Percentiles rank a stretch among this genome's conserved stretches.
Evolutionary conservation across 805 yeast species (phyloP).

Genomic region (Candida dajiaensis): DNA sequence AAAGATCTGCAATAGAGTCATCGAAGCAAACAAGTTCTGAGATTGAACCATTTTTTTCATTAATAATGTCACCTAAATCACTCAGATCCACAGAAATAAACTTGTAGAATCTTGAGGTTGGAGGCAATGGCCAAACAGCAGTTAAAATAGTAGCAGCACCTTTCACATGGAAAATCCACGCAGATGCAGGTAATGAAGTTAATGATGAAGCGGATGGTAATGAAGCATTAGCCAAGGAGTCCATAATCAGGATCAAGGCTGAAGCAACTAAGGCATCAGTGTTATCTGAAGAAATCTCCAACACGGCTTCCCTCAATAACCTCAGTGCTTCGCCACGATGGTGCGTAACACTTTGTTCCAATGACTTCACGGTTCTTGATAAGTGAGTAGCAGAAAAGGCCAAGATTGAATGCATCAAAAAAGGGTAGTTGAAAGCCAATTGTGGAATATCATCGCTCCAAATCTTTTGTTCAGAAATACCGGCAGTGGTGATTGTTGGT

Average conservation of each 20-base stretch:
- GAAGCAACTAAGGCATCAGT: conserved; percentile 93
- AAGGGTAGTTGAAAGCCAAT: conserved; percentile 82
- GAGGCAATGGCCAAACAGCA: conserved; percentile 91
- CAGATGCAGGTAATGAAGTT: conserved; percentile 76
- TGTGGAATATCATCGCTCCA: conserved; percentile 88
- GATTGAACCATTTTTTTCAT: conserved; percentile 31
- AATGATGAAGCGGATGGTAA: conserved; percentile 25
- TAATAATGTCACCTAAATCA: conserved; percentile 67
- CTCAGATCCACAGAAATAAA: conserved; percentile 83
- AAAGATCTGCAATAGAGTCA: conserved; percentile 74
- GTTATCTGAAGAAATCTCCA: conserved; percentile 75
- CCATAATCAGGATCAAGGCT: conserved; percentile 85
- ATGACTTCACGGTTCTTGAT: conserved; percentile 66
- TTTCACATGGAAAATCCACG: conserved; percentile 95
- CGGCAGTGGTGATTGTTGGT: conserved; percentile 84
- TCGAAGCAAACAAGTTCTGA: conserved; percentile 79
- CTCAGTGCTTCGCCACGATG: conserved; percentile 87
- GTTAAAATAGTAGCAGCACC: conserved; percentile 95
- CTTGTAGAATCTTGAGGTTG: conserved; percentile 57
- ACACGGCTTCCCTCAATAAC: conserved; percentile 76
- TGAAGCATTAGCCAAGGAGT: conserved; percentile 90
- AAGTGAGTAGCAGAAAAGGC: conserved; percentile 93
- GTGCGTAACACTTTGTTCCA: conserved; percentile 74
- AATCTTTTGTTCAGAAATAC: conserved; percentile 76
- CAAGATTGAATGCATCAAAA: conserved; percentile 84